Conservation (phyloP, 345 rosid genomes). For the Populus euphratica region DNA sequence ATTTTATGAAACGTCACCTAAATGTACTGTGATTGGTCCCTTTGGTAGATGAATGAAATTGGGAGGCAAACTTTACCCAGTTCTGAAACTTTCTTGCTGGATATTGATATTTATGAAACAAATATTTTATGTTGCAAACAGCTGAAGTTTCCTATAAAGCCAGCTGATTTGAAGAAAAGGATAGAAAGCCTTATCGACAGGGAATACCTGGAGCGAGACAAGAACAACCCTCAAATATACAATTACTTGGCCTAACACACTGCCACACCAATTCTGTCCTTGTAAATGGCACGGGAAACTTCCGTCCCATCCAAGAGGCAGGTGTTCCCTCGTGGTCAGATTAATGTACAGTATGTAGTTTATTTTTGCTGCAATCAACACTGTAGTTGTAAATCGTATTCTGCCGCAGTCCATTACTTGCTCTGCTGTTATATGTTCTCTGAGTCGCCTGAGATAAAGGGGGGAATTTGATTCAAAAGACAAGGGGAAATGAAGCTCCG, state of each 20-base stretch:
- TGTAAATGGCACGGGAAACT: conserved; percentile 24
- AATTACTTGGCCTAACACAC: conserved; percentile 70
- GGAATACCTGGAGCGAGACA: conserved; percentile 98
- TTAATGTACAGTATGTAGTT: conserved; percentile 42
- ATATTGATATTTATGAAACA: background rate
- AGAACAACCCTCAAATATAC: conserved; percentile 94
- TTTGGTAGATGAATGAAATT: background rate
- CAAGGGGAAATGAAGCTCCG: background rate
- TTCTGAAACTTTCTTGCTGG: background rate
- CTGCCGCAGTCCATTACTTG: background rate
- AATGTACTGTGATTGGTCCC: background rate
- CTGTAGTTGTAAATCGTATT: conserved; percentile 37
- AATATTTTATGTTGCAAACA: conserved; percentile 31
- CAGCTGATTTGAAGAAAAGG: conserved; percentile 95
- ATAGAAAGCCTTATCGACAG: conserved; percentile 92
- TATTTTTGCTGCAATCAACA: conserved; percentile 18
- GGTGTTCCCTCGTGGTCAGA: conserved; percentile 16
- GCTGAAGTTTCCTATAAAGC: conserved; percentile 97
- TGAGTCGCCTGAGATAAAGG: conserved; percentile 4
- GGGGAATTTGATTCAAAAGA: background rate
- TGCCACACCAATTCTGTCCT: background rate
- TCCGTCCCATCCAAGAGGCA: conserved; percentile 2
- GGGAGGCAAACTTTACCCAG: background rate
- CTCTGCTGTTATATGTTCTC: conserved; percentile 5
- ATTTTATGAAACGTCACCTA: background rate